Evolutionary conservation across 768 basidiomycete species (phyloP), one percentile per base, ranked within the genome.

Genomic region (Fomitopsis serialis): DNA sequence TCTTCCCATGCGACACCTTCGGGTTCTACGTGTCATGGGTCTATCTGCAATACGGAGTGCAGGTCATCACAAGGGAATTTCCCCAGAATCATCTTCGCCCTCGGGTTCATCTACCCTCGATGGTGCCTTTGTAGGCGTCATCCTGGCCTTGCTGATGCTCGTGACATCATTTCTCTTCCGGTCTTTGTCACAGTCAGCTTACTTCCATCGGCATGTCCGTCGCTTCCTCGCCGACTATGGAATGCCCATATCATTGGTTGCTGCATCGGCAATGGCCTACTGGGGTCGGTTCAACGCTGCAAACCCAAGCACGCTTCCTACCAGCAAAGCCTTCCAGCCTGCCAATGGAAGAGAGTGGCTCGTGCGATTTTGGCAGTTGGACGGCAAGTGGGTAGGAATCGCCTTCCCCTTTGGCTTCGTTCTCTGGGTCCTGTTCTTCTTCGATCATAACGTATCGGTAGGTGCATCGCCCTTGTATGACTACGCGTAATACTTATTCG

Each of bases 21-120:
- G 92, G 92, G 1, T 95, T 93, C 69, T 95, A 93, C 66, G 91
- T 95, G 1, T 87, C 89, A 17, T 92, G 88, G 81, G 89, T 90
- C 1, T 92, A 92, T 61, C 76, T 90, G 6, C 90, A 96, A 70
- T 95, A 95, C 57, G 92, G 92, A 29, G 80, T 92, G 13, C 92
- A 94, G 69, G 82, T 92, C 21, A 72, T 88, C 54, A 88, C 85
- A 1, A 78, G 89, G 37, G 89, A 92, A 61, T 82, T 93, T 46
- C 63, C 59, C n/a, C 55, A 1, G 24, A 22, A 3, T 45, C 47
- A 19, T 23, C 21, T 11, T 44, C 50, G 1, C 43, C 54, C 0
- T 53, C 54, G 5, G 55, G 66, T 46, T 66, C 58, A 2, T 49
- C 66, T 1, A 72, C 74, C 5, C 59, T 65, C 7, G 72, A 80